Percentiles rank a stretch among this genome's conserved stretches.
These are phyloP conservation scores for Herpotrichia juniperi DNA, from an alignment of 2,329 filamentous ascomycete species.

Conservation along the genomic window DNA sequence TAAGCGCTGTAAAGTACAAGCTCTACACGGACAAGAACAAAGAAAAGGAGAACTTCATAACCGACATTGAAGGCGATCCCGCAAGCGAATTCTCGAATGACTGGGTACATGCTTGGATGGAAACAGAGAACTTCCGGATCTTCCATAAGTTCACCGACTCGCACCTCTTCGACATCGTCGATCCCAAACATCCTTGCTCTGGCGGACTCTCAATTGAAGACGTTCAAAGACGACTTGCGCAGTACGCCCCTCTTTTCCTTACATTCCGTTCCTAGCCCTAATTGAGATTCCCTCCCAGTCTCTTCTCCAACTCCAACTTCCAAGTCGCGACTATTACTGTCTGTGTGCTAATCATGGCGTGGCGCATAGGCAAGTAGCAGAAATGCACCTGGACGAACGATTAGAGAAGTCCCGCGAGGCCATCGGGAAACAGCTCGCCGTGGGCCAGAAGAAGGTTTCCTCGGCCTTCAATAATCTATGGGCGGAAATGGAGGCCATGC, in stretches of 20 bases:
- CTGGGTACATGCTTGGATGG: conserved; percentile 86
- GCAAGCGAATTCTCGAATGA: conserved; percentile 81
- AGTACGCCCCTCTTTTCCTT: conserved; percentile 49
- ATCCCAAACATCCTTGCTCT: conserved; percentile 90
- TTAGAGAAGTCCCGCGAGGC: conserved; percentile 83
- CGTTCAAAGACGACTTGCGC: conserved; percentile 84
- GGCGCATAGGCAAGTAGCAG: conserved; percentile 73
- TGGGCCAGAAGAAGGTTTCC: conserved; percentile 85
- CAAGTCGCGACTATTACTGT: conserved; percentile 33
- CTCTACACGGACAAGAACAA: conserved; percentile 52
- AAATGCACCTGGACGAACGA: conserved; percentile 90
- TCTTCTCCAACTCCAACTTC: conserved; percentile 35
- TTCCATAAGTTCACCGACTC: conserved; percentile 77
- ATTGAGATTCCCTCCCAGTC: conserved; percentile 37
- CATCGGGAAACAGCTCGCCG: conserved; percentile 86
- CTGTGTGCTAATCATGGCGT: conserved; percentile 45
- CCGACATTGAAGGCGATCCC: conserved; percentile 78
- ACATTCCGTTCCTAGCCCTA: conserved; percentile 16
- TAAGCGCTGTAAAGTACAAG: conserved; percentile 90
- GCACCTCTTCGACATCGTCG: conserved; percentile 91
- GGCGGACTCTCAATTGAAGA: conserved; percentile 94
- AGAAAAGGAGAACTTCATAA: conserved; percentile 65
- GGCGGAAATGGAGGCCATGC: conserved; percentile 83
- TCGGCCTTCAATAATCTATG: conserved; percentile 88
- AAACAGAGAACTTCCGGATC: conserved; percentile 88